Evolutionary conservation across 768 basidiomycete species (phyloP).

Genomic region (Hortiboletus flavorubellus): DNA sequence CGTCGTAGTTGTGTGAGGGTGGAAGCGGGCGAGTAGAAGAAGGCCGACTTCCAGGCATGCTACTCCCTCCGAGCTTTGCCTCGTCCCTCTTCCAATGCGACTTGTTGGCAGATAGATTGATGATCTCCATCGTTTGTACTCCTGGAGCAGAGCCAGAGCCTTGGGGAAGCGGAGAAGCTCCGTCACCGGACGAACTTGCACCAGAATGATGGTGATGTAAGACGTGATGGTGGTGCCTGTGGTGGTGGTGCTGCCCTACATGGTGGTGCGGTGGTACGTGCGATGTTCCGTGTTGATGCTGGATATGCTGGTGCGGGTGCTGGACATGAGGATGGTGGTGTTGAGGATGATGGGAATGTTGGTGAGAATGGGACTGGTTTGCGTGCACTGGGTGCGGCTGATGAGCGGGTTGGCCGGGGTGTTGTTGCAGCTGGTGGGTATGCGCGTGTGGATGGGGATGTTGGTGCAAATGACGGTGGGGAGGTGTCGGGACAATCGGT

Average conservation of each 20-base stretch:
- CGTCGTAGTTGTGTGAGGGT: slow-evolving; percentile 26
- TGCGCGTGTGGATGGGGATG: slow-evolving; percentile 33
- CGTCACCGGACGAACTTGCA: slow-evolving; percentile 24
- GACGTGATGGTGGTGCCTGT: slow-evolving; percentile 37
- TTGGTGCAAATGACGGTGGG: slow-evolving; percentile 34
- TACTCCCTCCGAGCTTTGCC: slow-evolving; percentile 21
- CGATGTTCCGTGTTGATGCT: slow-evolving; percentile 29
- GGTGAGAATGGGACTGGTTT: slow-evolving; percentile 30
- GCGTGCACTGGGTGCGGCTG: slow-evolving; percentile 28
- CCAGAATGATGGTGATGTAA: slow-evolving; percentile 49
- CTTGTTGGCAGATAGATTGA: slow-evolving; percentile 42
- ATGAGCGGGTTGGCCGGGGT: slow-evolving; percentile 15
- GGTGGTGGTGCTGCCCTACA: slow-evolving; percentile 52
- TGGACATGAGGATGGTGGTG: slow-evolving; percentile 29
- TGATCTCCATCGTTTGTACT: slow-evolving; percentile 48
- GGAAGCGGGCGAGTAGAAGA: slow-evolving; percentile 37
- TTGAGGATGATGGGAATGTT: slow-evolving; percentile 35
- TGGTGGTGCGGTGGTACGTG: slow-evolving; percentile 42
- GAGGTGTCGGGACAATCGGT: slow-evolving; percentile 17
- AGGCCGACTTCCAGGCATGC: slow-evolving; percentile 35
- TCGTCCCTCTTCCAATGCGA: slow-evolving; percentile 42
- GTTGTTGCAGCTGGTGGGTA: slow-evolving; percentile 33
- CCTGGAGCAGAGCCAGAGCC: slow-evolving; percentile 33
- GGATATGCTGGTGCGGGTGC: slow-evolving; percentile 33
- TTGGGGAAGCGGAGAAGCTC: slow-evolving; percentile 34